Evolutionary conservation across 768 basidiomycete species (phyloP), one percentile per base, ranked within the genome.

Genomic region (Rubroboletus satanas): DNA sequence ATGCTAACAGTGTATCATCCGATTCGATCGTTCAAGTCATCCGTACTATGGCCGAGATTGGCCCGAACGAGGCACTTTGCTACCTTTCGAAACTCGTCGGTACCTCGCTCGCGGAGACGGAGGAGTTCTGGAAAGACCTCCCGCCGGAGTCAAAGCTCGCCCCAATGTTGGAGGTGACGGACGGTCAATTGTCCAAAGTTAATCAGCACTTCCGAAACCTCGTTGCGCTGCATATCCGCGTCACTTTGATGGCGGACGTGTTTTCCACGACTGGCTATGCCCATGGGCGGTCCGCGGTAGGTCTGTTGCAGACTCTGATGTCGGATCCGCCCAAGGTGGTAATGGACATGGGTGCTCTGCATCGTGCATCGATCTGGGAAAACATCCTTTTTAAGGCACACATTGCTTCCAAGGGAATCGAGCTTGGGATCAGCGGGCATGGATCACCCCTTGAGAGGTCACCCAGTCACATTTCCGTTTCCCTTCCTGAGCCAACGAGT

Each of bases 11-110:
- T 51, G 83, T 88, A 31, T 84, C 89, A 2, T 92, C 93, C 26
- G 89, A 91, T 66, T 88, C 93, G 0, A 80, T 97, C 65, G 87
- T 93, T 14, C 88, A 91, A 66, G 88, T 94, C 46, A 83, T 96
- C 72, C 83, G 92, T 11, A 88, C 90, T 10, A 85, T 98, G 80
- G 85, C 87, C 11, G 95, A 98, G 64, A 86, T 87, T 32, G 82
- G 88, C n/a, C 84, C 89, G 0, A 81, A 76, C 52, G 87, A 88
- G 59, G 88, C 91, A 2, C 77, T 95, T 29, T 72, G 76, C 26
- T 83, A 88, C 58, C 77, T 96, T 50, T 76, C 87, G 15, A 78
- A 79, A 55, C 78, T 90, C 21, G 88, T 93, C 10, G 82, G 83
- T 50, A 74, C 77, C 36, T 89, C 89, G 7, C 73, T 96, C 49